A percentile compares a stretch with the other conserved stretches of the same genome.
Evolutionary conservation across 2,329 filamentous ascomycete species (phyloP).

Genomic region (Aspergillus udagawae): DNA sequence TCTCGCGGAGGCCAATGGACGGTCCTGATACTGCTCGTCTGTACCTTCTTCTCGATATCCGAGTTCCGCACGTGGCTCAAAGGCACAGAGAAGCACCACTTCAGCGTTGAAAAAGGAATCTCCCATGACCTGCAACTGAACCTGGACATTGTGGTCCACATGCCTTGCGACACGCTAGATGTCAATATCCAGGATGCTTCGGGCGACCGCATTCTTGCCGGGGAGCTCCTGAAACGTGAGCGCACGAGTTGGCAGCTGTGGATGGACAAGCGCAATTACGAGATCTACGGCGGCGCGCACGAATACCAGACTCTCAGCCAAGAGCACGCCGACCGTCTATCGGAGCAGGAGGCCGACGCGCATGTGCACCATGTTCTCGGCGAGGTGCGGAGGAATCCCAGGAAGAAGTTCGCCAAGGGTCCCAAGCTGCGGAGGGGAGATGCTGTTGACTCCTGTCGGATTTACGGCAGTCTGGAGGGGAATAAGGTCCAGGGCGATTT

Average conservation of each 20-base stretch:
- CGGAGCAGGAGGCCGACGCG: slow-evolving; percentile 61
- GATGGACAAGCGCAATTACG: slow-evolving; percentile 63
- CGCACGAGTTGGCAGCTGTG: slow-evolving; percentile 78
- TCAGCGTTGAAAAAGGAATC: slow-evolving; percentile 88
- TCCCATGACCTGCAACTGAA: slow-evolving; percentile 89
- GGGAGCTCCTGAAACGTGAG: slow-evolving; percentile 67
- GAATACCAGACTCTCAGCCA: slow-evolving; percentile 55
- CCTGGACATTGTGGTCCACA: slow-evolving; percentile 84
- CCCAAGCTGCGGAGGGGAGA: slow-evolving; percentile 58
- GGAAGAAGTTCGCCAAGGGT: slow-evolving; percentile 65
- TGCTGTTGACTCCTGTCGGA: slow-evolving; percentile 71
- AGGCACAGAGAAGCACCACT: slow-evolving; percentile 81
- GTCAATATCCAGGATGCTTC: slow-evolving; percentile 96
- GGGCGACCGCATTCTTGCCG: slow-evolving; percentile 86
- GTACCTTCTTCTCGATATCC: slow-evolving; percentile 68
- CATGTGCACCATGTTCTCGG: slow-evolving; percentile 90
- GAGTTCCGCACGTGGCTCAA: slow-evolving; percentile 81
- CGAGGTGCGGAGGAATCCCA: slow-evolving; percentile 64
- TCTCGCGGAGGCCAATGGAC: slow-evolving; percentile 92
- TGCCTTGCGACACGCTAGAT: slow-evolving; percentile 85
- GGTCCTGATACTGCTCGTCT: slow-evolving; percentile 71
- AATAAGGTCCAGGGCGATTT: slow-evolving; percentile 99
- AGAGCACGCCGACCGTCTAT: slow-evolving; percentile 54
- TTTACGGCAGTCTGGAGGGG: slow-evolving; percentile 83
- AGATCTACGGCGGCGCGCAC: slow-evolving; percentile 56